Base-by-base conservation (phyloP, 148 eudicot species). In the Camellia lanceoleosa region DNA sequence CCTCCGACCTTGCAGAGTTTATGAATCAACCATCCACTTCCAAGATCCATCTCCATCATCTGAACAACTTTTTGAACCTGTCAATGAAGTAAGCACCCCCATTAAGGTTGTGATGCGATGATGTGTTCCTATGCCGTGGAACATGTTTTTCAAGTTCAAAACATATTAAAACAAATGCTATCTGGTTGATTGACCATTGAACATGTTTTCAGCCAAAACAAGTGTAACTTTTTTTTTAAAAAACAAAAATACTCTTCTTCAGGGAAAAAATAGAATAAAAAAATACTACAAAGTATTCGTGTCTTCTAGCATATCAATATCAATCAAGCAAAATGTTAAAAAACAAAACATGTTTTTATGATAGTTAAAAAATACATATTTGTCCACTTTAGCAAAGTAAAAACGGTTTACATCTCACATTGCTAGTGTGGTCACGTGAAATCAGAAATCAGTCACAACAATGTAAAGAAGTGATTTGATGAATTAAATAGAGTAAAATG, bases 41-140 rank as follows among this genome's bases (percentile, higher is more conserved):
- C 82, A 74, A 80, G 61, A 55, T 73, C 82, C 49, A 66, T 73
- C 73, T 80, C 82, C 82, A 80, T 80, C 82, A 73, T 80, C 51
- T 80, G 73, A 42, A 74, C 73, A 65, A 80, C 82, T 55, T 80
- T 74, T 30, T 73, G 42, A 65, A 80, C 82, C 82, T 80, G 71
- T 14, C 15, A 65, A 72, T 54, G 16, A 42, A 63, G n/a, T 6
- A 8, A 52, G 44, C 58, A 16, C 14, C 75, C 73, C 64, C 61
- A 19, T 79, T 15, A 49, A 70, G 52, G 43, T 15, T 69, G n/a
- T 5, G 46, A 18, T 23, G 12, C 51, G 38, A 9, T 23, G 73
- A 4, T 30, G 70, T 19, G 58, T n/a, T 49, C 1, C 7, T 69
- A 18, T 16, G 73, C 54, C 73, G 46, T 16, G 54, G 54, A 46